Base-by-base conservation (phyloP, 257 asterid genomes). In the Vinca minor region DNA sequence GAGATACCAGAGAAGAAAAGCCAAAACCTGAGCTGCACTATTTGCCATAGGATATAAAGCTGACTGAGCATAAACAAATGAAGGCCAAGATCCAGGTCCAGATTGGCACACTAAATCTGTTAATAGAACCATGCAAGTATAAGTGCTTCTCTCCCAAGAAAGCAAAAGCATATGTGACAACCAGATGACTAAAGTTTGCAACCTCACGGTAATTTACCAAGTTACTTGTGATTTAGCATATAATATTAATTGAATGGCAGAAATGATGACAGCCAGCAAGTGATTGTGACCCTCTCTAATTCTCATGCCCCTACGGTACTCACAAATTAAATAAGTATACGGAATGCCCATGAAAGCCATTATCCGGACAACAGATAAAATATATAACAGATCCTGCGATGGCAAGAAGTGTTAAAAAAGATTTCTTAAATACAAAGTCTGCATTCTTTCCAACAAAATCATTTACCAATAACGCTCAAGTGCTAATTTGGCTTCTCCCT, bases 71-170 rank as follows among this genome's bases (percentile, higher is more conserved):
- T 93, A 93, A 53, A 89, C 74, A 67, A 67, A 66, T 48, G 97
- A 79, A 73, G 99, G 96, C 99, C 96, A 93, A 68, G 97, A 80
- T 63, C 96, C 97, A n/a, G 97, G 97, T 77, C 99, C 99, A 81
- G 99, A 89, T 77, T 89, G 99, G 80, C 97, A 89, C 55, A 93
- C 95, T 69, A 93, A 71, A 82, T 93, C 99, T 92, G 87, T 74
- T 57, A 61, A 75, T 69, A 49, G 42, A 78, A 64, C 68, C 78
- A 70, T 39, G 69, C 52, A 71, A 57, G 62, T 29, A 71, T 57
- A 39, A 53, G 53, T 61, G 65, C 61, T 61, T 63, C 68, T 65
- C 67, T 65, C n/a, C 23, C 39, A 61, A 48, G 63, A 44, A 44
- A 63, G 34, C 4, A 39, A 53, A 13, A 21, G 29, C 32, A 42